phyloP scores from a whole-genome alignment of 1,139 yeast genomes.

The Debaryomycetaceae sp. region DNA sequence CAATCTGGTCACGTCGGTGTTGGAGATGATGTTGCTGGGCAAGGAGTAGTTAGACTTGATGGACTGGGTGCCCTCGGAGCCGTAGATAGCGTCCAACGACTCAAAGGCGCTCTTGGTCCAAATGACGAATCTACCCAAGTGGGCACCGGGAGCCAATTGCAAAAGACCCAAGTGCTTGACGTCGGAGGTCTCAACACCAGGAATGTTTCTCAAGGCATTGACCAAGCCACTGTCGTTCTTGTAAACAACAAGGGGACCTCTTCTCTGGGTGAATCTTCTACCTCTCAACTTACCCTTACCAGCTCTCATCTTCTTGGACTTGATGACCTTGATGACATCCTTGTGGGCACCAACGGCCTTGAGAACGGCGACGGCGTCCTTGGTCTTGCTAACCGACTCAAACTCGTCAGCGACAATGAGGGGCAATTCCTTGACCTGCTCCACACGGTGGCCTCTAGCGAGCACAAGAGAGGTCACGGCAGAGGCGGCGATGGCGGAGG shows the following conservation, averaged over 20 bases:
- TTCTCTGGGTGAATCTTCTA: slow-evolving; percentile 99
- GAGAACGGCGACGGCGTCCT: slow-evolving; percentile 97
- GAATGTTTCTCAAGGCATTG: slow-evolving; percentile 98
- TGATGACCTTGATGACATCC: slow-evolving; percentile 96
- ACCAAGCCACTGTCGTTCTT: slow-evolving; percentile 95
- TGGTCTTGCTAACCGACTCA: slow-evolving; percentile 92
- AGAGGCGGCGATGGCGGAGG: slow-evolving; percentile 99
- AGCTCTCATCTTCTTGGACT: slow-evolving; percentile 98
- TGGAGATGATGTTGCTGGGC: slow-evolving; percentile 89
- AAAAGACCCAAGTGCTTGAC: slow-evolving; percentile 91
- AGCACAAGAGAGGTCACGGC: slow-evolving; percentile 96
- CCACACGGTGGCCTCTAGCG: slow-evolving; percentile 99
- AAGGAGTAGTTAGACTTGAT: slow-evolving; percentile 84
- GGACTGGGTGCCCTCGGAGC: slow-evolving; percentile 79
- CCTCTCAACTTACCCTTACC: slow-evolving; percentile 99
- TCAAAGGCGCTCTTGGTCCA: slow-evolving; percentile 99
- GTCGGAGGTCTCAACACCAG: slow-evolving; percentile 98
- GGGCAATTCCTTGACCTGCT: slow-evolving; percentile 97
- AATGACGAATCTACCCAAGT: slow-evolving; percentile 98
- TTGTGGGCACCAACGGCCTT: slow-evolving; percentile 99
- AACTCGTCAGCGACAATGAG: slow-evolving; percentile 91
- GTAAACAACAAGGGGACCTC: slow-evolving; percentile 99
- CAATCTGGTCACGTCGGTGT: slow-evolving; percentile 93
- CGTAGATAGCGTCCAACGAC: slow-evolving; percentile 95
- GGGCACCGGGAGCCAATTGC: slow-evolving; percentile 99